Evolutionary conservation across 331 rosid genomes (phyloP), one percentile per base, ranked within the genome.

Genomic region (Cucumis variabilis): DNA sequence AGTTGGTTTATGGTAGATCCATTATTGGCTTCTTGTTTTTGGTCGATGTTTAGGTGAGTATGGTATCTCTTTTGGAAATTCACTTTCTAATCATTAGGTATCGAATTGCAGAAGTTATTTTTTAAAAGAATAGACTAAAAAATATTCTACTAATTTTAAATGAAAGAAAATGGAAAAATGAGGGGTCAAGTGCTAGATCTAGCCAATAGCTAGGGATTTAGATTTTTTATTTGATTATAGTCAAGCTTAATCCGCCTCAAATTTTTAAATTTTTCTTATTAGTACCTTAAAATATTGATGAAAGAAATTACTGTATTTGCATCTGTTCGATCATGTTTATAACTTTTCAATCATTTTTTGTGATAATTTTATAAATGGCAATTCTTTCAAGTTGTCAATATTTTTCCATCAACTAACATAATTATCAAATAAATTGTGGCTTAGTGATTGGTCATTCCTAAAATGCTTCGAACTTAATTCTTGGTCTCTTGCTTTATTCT

Each of bases 161-260:
- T 24, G 15, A 21, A 73, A 19, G 11, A 37, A 41, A 70, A n/a
- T 21, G 17, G 15, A 0, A 71, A 72, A 73, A 16, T n/a, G 19
- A 4, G 16, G 53, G 21, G 2, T 13, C 46, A 70, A 20, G 19
- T 17, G 27, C 17, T 46, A 81, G 85, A 81, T 81, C 85, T 25
- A 60, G 71, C 70, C 23, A 3, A 55, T 28, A 81, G 71, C 53
- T 30, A 4, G 28, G 85, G 85, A 9, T 58, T 81, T 58, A 80
- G 51, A 81, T 81, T 17, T 79, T 62, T 81, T 60, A 81, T 25
- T 20, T 58, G 85, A 80, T 28, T 16, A 55, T 58, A 16, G n/a
- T 80, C 69, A 60, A 60, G 85, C 19, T 82, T 82, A 21, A n/a
- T 60, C 6, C 11, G 72, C 8, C 53, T 62, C 33, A 21, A 62